Percentiles rank a stretch among this genome's conserved stretches.
phyloP scores from a whole-genome alignment of 441 rosid species.

The Bocquillonia castaneifolia region DNA sequence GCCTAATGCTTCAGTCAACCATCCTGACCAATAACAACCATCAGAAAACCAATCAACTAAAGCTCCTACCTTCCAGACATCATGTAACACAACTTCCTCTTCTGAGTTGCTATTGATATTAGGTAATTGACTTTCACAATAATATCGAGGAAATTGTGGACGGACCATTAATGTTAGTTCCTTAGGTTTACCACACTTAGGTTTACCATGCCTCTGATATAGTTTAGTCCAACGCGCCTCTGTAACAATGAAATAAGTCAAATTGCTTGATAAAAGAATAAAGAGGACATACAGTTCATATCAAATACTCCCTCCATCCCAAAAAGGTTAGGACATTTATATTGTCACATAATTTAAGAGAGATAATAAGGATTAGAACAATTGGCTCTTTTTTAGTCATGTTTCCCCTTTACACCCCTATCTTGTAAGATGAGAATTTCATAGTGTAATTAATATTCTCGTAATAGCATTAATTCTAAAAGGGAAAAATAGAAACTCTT shows the following conservation, averaged over 20 bases:
- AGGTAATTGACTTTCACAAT: constrained; percentile 35
- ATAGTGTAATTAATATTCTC: too few relatives aligned
- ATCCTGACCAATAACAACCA: constrained; percentile 70
- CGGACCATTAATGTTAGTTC: constrained; percentile 51
- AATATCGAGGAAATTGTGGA: constrained; percentile 50
- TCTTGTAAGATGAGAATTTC: too few relatives aligned
- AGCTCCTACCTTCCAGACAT: constrained; percentile 68
- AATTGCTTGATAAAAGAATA: neutral
- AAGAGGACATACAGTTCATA: neutral
- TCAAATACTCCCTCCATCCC: too few relatives aligned
- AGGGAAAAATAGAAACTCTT: too few relatives aligned
- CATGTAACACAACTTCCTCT: constrained; percentile 39
- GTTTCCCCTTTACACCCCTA: too few relatives aligned
- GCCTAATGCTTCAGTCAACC: constrained; percentile 33
- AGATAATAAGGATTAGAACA: too few relatives aligned
- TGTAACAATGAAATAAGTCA: constrained; percentile 16
- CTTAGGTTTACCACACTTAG: constrained; percentile 21
- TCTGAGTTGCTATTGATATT: constrained; percentile 31
- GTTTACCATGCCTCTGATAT: constrained; percentile 31
- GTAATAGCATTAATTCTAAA: too few relatives aligned
- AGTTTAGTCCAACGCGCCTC: constrained; percentile 37
- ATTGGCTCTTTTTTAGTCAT: too few relatives aligned
- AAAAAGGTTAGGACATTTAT: too few relatives aligned
- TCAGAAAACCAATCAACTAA: constrained; percentile 77
- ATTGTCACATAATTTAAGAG: too few relatives aligned